Percentiles rank a stretch among this genome's conserved stretches.
Conservation (phyloP, 192 early-diverging fungal genomes). For the Gonapodya prolifera region DNA sequence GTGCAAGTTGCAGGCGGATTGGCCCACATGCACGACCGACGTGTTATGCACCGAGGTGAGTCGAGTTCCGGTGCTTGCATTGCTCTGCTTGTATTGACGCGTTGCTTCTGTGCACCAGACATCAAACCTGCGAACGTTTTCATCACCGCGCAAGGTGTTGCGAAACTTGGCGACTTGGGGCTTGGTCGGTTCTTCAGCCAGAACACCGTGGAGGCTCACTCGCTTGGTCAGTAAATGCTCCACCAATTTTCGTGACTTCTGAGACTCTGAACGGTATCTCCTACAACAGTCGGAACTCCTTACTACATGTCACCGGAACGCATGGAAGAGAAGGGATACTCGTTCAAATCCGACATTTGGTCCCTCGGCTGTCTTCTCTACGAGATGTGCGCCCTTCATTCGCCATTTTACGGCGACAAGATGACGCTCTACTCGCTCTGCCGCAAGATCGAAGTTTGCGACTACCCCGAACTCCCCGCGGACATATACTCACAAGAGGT, state of each 20-base stretch:
- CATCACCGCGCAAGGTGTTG: background rate
- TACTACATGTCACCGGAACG: slow-evolving; percentile 13
- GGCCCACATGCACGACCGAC: slow-evolving; percentile 4
- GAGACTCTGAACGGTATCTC: no score
- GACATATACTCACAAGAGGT: background rate
- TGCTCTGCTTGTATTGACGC: no score
- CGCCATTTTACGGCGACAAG: slow-evolving; percentile 13
- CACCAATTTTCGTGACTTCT: background rate
- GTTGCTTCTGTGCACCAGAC: background rate
- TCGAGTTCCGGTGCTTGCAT: background rate
- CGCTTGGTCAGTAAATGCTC: no score
- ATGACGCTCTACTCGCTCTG: slow-evolving; percentile 9
- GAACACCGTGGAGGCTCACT: slow-evolving; percentile 8
- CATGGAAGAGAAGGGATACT: slow-evolving; percentile 11
- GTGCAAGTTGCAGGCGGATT: slow-evolving; percentile 5
- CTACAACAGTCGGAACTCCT: slow-evolving; percentile 11
- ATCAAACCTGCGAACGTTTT: slow-evolving; percentile 13
- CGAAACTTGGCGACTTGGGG: slow-evolving; percentile 12
- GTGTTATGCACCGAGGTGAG: slow-evolving; percentile 9
- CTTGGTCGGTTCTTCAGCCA: slow-evolving; percentile 8
- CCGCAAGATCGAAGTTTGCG: slow-evolving; percentile 8
- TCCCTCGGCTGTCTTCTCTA: slow-evolving; percentile 12
- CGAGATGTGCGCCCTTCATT: slow-evolving; percentile 9
- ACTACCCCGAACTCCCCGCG: background rate
- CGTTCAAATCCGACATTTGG: slow-evolving; percentile 11